Evolutionary conservation across 164 flowering plant species (phyloP), one percentile per base, ranked within the genome.

Genomic region (Euptelea pleiosperma): DNA sequence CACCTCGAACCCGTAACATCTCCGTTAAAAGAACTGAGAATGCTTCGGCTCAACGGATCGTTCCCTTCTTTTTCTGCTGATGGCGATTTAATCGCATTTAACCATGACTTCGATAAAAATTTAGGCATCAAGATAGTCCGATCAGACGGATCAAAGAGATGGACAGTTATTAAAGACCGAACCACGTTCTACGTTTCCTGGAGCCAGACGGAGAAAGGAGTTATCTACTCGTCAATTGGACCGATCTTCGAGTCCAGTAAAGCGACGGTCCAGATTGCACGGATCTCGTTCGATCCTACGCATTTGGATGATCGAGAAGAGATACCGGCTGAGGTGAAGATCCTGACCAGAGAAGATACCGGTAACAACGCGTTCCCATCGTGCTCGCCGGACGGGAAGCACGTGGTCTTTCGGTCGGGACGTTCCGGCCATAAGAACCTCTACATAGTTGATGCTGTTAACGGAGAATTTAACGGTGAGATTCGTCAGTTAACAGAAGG

Each of bases 351-450:
- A 22, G 94, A 76, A 16, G 89, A 79, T 0, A 70, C 94, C 3
- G 96, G 94, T 3, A 89, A 91, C 60, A 91, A 89, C 42, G 98
- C 96, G 0, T 91, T 91, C 62, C 87, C 96, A 3, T 68, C 94
- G 0, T 79, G 83, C 62, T 91, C 96, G 8, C 96, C 95, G 7
- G 96, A 91, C 58, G 95, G 98, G 0, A 80, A 82, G 57, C 70
- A 16, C 6, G 4, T 89, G 4, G 86, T 86, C 15, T 85, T 91
- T 64, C 76, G 96, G 16, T 89, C 95, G 0, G 96, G 95, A 0
- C 75, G 98, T 15, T 70, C 89, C 1, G 94, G 98, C 1, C 70
- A 83, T 63, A 89, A 91, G 67, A 91, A 91, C 41, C 66, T 91
- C 15, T 89, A 79, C 72, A 67, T 91, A 0, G 25, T 84, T 1